Conservation (phyloP, 176 grass and related monocot genomes). For the Triticum turgidum region DNA sequence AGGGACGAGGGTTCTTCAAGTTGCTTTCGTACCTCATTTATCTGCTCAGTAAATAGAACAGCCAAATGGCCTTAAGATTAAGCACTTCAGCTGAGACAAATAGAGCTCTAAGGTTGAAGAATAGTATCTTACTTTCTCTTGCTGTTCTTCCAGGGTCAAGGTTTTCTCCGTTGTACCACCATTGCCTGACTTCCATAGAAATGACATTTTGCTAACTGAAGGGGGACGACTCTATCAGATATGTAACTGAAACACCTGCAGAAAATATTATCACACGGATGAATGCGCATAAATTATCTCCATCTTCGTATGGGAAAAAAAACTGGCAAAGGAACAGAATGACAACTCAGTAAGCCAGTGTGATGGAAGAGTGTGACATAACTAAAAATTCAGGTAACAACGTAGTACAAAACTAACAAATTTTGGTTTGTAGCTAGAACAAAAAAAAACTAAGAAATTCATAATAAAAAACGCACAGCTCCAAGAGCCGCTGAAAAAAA, state of each 20-base stretch:
- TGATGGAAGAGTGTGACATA: background rate
- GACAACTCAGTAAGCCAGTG: background rate
- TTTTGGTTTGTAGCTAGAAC: background rate
- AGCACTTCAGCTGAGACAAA: background rate
- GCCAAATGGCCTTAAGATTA: background rate
- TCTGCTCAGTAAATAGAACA: slow-evolving; percentile 35
- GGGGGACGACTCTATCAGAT: background rate
- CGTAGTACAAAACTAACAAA: background rate
- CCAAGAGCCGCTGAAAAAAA: background rate
- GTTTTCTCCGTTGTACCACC: slow-evolving; percentile 33
- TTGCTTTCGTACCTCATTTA: slow-evolving; percentile 63
- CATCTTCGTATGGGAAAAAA: background rate
- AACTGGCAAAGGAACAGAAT: background rate
- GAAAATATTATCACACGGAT: slow-evolving; percentile 5
- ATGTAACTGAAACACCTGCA: background rate
- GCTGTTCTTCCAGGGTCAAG: slow-evolving; percentile 44
- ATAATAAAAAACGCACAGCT: background rate
- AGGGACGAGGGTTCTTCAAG: slow-evolving; percentile 32
- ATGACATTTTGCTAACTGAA: slow-evolving; percentile 45
- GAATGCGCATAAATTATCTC: background rate
- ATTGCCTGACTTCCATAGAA: slow-evolving; percentile 50
- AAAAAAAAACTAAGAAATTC: background rate
- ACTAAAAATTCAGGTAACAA: slow-evolving; percentile 1
- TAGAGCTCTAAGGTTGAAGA: background rate
- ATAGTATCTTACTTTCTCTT: slow-evolving; percentile 35